phyloP scores from a whole-genome alignment of 2,329 filamentous ascomycete species.

The Stromatinia cepivora region DNA sequence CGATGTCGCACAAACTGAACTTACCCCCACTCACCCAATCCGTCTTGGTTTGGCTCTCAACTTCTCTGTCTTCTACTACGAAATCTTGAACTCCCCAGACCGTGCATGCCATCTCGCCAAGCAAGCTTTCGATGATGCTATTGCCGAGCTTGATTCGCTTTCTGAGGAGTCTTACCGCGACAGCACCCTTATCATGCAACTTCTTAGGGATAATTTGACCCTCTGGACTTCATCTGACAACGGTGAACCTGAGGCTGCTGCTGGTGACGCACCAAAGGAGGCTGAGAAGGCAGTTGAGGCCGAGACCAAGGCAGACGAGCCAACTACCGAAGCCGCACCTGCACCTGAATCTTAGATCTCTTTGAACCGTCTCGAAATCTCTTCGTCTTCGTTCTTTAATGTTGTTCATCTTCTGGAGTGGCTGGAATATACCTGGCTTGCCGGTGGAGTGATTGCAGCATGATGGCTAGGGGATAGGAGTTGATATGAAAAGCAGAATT shows the following conservation, averaged over 20 bases:
- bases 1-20: slow-evolving; percentile 96
- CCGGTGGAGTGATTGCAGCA: slow-evolving; percentile 41
- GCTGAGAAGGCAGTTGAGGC: slow-evolving; percentile 52
- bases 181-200: slow-evolving; percentile 99
- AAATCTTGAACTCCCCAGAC: slow-evolving; percentile 97
- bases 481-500: slow-evolving; percentile 43
- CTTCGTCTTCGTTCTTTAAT: slow-evolving; percentile 45
- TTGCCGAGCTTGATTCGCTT: slow-evolving; percentile 93
- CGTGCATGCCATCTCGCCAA: slow-evolving; percentile 98
- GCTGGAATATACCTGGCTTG: slow-evolving; percentile 38
- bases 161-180: slow-evolving; percentile 98
- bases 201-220: slow-evolving; percentile 96
- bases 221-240: slow-evolving; percentile 96
- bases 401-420: slow-evolving; percentile 40
- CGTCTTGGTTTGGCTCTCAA: slow-evolving; percentile 95
- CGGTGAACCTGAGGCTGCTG: slow-evolving; percentile 68
- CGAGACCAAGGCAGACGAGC: slow-evolving; percentile 46
- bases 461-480: slow-evolving; percentile 40
- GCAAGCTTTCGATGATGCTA: slow-evolving; percentile 98
- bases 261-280: slow-evolving; percentile 64
- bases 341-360: slow-evolving; percentile 56
- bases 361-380: slow-evolving; percentile 38
- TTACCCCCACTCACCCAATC: slow-evolving; percentile 96
- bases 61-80: slow-evolving; percentile 99
- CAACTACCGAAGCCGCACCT: slow-evolving; percentile 41